These are phyloP conservation scores for Lentinula raphanica DNA, from an alignment of 768 basidiomycete genomes.

Conservation along the genomic window DNA sequence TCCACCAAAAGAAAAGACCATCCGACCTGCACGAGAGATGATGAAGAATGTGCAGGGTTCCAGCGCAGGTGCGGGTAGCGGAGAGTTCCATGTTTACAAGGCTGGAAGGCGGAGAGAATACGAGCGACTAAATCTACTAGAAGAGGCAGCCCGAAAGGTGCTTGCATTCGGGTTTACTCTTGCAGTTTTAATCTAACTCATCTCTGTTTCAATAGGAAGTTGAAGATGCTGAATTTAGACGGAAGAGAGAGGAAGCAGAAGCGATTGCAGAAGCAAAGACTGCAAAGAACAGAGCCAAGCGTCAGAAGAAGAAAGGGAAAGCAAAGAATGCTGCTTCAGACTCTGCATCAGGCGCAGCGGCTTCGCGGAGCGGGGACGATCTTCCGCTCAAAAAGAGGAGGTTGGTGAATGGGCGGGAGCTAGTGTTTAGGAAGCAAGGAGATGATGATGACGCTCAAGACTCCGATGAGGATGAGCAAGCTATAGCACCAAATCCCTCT, in stretches of 20 bases:
- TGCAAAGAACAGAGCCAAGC: constrained; percentile 89
- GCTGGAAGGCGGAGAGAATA: constrained; percentile 92
- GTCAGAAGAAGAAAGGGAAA: constrained; percentile 87
- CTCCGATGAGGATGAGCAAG: neutral
- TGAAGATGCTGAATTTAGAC: constrained; percentile 69
- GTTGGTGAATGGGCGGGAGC: constrained; percentile 71
- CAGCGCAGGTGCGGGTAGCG: constrained; percentile 94
- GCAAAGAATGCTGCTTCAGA: constrained; percentile 37
- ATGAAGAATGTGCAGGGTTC: constrained; percentile 99
- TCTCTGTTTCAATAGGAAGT: constrained; percentile 54
- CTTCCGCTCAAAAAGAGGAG: constrained; percentile 73
- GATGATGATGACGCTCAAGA: constrained; percentile 6
- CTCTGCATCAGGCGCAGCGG: neutral
- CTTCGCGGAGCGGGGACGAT: constrained; percentile 23
- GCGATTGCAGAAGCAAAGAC: constrained; percentile 81
- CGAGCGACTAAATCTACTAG: constrained; percentile 86
- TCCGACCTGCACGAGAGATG: constrained; percentile 85
- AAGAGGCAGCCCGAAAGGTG: constrained; percentile 76
- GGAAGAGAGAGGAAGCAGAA: constrained; percentile 64
- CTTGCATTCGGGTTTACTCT: neutral
- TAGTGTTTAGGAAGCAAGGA: constrained; percentile 23
- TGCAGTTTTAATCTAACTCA: neutral
- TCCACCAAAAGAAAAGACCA: constrained; percentile 76
- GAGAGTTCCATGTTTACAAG: constrained; percentile 99
- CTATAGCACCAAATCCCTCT: neutral